These are phyloP conservation scores for Mrakia blollopis DNA, from an alignment of 768 basidiomycete species.

Conservation along the genomic window DNA sequence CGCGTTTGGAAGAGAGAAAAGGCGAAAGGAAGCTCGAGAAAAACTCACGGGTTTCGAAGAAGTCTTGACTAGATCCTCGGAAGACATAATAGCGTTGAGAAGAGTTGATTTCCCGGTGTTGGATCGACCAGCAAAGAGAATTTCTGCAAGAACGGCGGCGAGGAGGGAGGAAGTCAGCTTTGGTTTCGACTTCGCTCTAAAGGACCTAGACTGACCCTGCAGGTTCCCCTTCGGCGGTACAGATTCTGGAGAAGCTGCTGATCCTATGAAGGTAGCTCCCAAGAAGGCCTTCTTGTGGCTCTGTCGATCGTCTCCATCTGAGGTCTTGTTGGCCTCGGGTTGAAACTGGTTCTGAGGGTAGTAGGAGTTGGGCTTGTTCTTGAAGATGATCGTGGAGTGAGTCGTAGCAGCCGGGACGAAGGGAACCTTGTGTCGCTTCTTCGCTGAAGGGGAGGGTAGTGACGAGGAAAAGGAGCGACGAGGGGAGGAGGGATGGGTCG, in stretches of 20 bases:
- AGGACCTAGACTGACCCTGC: slow-evolving; percentile 2
- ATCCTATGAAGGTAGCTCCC: neutral
- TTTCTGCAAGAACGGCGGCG: slow-evolving; percentile 4
- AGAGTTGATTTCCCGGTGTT: slow-evolving; percentile 30
- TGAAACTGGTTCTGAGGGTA: slow-evolving; percentile 22
- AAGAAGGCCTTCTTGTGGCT: neutral
- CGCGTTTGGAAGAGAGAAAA: neutral
- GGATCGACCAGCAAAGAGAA: slow-evolving; percentile 31
- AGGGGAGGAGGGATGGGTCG: neutral
- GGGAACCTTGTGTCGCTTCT: neutral
- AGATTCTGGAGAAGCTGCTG: slow-evolving; percentile 3
- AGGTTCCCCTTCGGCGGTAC: slow-evolving; percentile 10
- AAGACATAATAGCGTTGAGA: slow-evolving; percentile 22
- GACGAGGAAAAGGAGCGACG: neutral
- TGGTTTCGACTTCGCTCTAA: too few species aligned
- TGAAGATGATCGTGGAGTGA: neutral
- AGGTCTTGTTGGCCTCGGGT: neutral
- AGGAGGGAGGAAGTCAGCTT: neutral
- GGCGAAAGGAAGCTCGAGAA: neutral
- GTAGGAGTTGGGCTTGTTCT: slow-evolving; percentile 11
- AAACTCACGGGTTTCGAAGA: slow-evolving; percentile 45
- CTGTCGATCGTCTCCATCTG: neutral
- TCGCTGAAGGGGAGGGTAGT: neutral
- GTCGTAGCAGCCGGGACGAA: neutral
- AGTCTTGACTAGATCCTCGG: slow-evolving; percentile 21